Base-by-base conservation (phyloP, 495 filamentous ascomycete species). In the Annulohypoxylon nitens region DNA sequence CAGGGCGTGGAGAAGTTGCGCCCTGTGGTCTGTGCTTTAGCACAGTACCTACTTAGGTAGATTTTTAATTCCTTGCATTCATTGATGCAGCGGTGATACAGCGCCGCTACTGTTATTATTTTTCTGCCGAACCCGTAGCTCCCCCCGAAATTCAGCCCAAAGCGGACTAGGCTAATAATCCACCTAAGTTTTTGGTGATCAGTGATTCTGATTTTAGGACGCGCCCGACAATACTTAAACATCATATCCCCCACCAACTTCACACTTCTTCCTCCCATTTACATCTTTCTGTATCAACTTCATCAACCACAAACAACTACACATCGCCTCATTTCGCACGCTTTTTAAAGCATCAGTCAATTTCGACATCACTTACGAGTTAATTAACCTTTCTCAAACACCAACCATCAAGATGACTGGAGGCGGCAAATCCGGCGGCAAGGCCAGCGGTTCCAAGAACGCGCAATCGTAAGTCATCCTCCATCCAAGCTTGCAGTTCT, bases 341-440 rank as follows among this genome's bases (percentile, higher is more conserved):
- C 65, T 63, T 26, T 73, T 70, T 14, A 34, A 20, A 76, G 74
- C 69, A 78, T 69, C 66, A 63, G 54, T 55, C 50, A 14, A 23
- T 69, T 58, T 33, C 55, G 55, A 45, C 58, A 41, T 69, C 16
- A 59, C 67, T 76, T 75, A 74, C 74, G 70, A 81, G 74, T 36
- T 59, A 72, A 60, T 73, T 69, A 60, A 78, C 62, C 79, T 77
- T 23, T 25, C 25, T 16, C 25, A 63, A 81, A 81, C 76, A 83
- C 78, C 73, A 83, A 78, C 81, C 62, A 81, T 89, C 91, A 97
- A 94, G 91, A 98, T 98, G 95, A 97, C 95, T 93, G 90, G 90
- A 84, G 92, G 91, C 87, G 93, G 95, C 87, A 98, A 98, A 87
- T 98, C 95, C 81, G 95, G 95, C 85, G 95, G 95, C 90, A 98